These are phyloP conservation scores for Aspergillus ibericus DNA, from an alignment of 2,329 filamentous ascomycete species.

Conservation along the genomic window DNA sequence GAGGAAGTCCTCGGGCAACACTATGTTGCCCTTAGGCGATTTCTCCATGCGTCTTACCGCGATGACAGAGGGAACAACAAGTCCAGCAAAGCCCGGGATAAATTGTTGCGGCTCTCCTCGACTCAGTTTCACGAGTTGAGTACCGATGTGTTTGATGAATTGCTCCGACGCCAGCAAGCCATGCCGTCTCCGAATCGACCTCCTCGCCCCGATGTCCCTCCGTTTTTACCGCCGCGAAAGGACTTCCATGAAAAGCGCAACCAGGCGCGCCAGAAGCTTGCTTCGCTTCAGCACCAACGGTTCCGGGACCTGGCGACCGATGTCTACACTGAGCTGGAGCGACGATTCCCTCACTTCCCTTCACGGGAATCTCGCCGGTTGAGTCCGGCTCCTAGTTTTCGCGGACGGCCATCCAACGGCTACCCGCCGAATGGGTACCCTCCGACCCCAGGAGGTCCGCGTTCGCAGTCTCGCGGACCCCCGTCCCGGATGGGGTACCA, in stretches of 20 bases:
- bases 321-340: slow-evolving; percentile 91
- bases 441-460: slow-evolving; percentile 52
- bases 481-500: slow-evolving; percentile 37
- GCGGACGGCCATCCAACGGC: slow-evolving; percentile 50
- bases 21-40: slow-evolving; percentile 75
- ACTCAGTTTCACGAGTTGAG: slow-evolving; percentile 97
- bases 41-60: slow-evolving; percentile 67
- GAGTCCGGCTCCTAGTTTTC: slow-evolving; percentile 64
- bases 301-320: slow-evolving; percentile 93
- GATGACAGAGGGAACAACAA: slow-evolving; percentile 74
- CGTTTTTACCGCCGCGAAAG: slow-evolving; percentile 78
- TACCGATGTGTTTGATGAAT: slow-evolving; percentile 95
- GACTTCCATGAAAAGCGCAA: slow-evolving; percentile 96
- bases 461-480: slow-evolving; percentile 46
- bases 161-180: slow-evolving; percentile 77
- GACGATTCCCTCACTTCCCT: slow-evolving; percentile 80
- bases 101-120: slow-evolving; percentile 81
- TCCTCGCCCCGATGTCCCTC: slow-evolving; percentile 55
- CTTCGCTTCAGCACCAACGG: slow-evolving; percentile 78
- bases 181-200: slow-evolving; percentile 48
- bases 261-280: slow-evolving; percentile 92
- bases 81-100: slow-evolving; percentile 89
- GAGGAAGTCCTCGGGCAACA: slow-evolving; percentile 77
- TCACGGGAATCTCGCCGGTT: slow-evolving; percentile 66
- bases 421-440: slow-evolving; percentile 53